Evolutionary conservation across 2,329 filamentous ascomycete species (phyloP), one percentile per base, ranked within the genome.

Genomic region (Truncatella angustata): DNA sequence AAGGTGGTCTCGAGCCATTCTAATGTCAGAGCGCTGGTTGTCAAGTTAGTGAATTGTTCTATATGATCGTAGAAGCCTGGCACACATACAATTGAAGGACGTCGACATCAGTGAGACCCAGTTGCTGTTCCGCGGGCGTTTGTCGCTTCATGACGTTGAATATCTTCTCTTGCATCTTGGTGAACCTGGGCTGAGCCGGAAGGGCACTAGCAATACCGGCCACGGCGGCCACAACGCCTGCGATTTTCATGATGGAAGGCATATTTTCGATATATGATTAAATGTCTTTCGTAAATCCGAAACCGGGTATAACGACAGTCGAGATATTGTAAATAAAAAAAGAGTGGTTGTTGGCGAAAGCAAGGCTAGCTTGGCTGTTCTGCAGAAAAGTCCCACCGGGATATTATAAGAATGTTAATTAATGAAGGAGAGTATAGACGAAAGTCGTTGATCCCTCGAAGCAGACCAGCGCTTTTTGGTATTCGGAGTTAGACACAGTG

Each of bases 1-100:
- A 90, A 91, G 51, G 78, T 75, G 21, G 84, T 77, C 72, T 91
- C 88, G 62, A 91, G 85, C 71, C 87, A 85, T 71, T 91, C 88
- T 42, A 90, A 77, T 5, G 87, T 90, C 51, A 90, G 74, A 56
- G 87, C 87, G 64, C 84, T 87, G 56, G 11, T 24, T 16, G 16
- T 50, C 28, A 37, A 40, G 51, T 60, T 59, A 57, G 53, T 51
- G 51, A 59, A 55, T 50, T 57, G 59, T 34, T 50, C 28, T 42
- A 48, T 18, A 3, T 12, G 34, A 20, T 16, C 3, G 10, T 26
- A 9, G 47, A 12, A 40, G 9, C 9, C 10, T 24, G 40, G 23
- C 12, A 11, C 26, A 68, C 78, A 69, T 69, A 82, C 79, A 84
- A 84, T 67, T 84, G 78, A 40, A 83, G 69, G 57, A 84, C 81